A percentile compares a stretch with the other conserved stretches of the same genome.
phyloP scores from a whole-genome alignment of 176 grass and related monocot genomes.

The Miscanthus lutarioriparius region DNA sequence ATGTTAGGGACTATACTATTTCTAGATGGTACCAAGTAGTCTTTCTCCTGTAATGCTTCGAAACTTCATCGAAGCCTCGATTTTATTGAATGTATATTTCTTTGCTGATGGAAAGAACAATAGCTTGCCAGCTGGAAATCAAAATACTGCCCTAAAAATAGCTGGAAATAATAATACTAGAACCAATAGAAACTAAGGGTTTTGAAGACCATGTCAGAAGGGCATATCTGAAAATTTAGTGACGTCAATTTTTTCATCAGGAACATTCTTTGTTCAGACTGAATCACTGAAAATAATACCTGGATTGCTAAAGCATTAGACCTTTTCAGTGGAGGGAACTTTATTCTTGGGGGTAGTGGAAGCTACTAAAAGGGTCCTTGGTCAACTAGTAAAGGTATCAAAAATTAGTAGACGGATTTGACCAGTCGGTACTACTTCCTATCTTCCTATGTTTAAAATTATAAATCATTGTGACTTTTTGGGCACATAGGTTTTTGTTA shows the following conservation, averaged over 20 bases:
- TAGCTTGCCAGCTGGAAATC: background rate
- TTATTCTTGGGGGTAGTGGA: background rate
- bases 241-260: background rate
- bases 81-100: background rate
- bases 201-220: background rate
- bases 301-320: background rate
- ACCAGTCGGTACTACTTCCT: too few relatives aligned
- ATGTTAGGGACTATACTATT: background rate
- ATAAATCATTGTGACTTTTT: too few relatives aligned
- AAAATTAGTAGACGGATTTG: too few relatives aligned
- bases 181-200: background rate
- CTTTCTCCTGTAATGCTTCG: background rate
- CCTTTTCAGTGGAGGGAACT: background rate
- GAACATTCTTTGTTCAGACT: conserved; percentile 19
- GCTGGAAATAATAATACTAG: background rate
- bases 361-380: background rate
- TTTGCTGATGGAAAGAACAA: background rate
- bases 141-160: background rate
- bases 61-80: background rate
- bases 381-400: background rate
- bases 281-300: background rate
- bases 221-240: background rate
- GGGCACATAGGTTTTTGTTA: too few relatives aligned
- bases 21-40: conserved; percentile 2
- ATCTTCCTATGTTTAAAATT: too few relatives aligned